These are phyloP conservation scores for Phalaenopsis hybrid DNA, from an alignment of 116 monocot genomes.

Conservation along the genomic window DNA sequence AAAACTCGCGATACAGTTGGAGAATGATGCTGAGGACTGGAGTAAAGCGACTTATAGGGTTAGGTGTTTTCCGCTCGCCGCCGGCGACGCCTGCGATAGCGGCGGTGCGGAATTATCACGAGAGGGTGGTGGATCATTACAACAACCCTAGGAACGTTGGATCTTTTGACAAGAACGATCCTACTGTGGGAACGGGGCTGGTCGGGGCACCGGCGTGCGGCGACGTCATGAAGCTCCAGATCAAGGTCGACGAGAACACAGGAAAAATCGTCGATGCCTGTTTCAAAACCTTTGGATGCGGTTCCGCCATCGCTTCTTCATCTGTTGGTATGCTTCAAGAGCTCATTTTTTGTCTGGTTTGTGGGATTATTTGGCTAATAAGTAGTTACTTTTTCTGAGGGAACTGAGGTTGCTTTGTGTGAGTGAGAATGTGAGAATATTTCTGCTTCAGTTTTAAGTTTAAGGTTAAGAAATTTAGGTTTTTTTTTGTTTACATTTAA, in stretches of 20 bases:
- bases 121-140: slow-evolving; percentile 94
- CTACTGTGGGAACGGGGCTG: slow-evolving; percentile 74
- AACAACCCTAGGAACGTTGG: slow-evolving; percentile 92
- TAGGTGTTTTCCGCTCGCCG: not conserved
- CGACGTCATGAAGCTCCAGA: slow-evolving; percentile 48
- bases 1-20: too few relatives aligned
- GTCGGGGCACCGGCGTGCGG: slow-evolving; percentile 93
- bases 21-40: slow-evolving; percentile 24
- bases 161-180: slow-evolving; percentile 84
- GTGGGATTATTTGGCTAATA: too few relatives aligned
- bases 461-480: too few relatives aligned
- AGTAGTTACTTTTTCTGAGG: too few relatives aligned
- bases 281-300: slow-evolving; percentile 25
- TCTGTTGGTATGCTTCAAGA: not conserved
- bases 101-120: slow-evolving; percentile 50
- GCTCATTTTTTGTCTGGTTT: not conserved
- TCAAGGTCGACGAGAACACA: slow-evolving; percentile 13
- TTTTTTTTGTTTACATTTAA: too few relatives aligned
- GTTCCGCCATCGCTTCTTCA: slow-evolving; percentile 7
- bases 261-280: slow-evolving; percentile 13
- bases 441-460: too few relatives aligned
- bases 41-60: slow-evolving; percentile 25
- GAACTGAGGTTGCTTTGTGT: too few relatives aligned
- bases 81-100: not conserved
- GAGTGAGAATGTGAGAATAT: too few relatives aligned